Conservation (phyloP, 2,329 filamentous ascomycete genomes). For the Fusarium sp. region DNA sequence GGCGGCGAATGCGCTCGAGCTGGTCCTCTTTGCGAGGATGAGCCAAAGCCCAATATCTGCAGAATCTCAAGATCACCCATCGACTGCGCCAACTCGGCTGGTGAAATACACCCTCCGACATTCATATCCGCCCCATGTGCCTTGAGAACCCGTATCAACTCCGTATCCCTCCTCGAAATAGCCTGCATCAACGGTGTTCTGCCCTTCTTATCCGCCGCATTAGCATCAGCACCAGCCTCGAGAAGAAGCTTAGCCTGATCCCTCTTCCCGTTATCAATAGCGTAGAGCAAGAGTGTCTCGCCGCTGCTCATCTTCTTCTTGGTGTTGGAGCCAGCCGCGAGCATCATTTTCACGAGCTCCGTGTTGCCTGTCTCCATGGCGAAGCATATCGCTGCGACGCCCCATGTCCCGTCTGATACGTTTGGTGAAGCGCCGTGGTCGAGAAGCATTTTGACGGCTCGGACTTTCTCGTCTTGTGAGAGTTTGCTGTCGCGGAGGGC, state of each 20-base stretch:
- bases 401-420: slow-evolving; percentile 37
- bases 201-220: slow-evolving; percentile 44
- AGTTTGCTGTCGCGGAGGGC: slow-evolving; percentile 43
- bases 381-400: slow-evolving; percentile 35
- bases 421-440: slow-evolving; percentile 47
- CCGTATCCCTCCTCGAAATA: slow-evolving; percentile 40
- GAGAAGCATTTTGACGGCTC: slow-evolving; percentile 45
- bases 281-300: slow-evolving; percentile 46
- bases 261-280: slow-evolving; percentile 38
- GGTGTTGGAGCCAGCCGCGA: slow-evolving; percentile 42
- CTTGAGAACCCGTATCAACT: slow-evolving; percentile 43
- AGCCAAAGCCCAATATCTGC: slow-evolving; percentile 35
- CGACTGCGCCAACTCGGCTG: slow-evolving; percentile 38
- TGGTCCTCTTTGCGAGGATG: neutral
- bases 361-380: slow-evolving; percentile 40
- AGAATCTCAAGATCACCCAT: slow-evolving; percentile 41
- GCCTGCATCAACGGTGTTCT: slow-evolving; percentile 48
- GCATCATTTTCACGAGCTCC: slow-evolving; percentile 42
- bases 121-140: slow-evolving; percentile 42
- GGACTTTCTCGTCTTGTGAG: slow-evolving; percentile 37
- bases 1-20: slow-evolving; percentile 33
- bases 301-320: slow-evolving; percentile 42
- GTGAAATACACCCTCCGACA: slow-evolving; percentile 26
- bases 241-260: slow-evolving; percentile 44
- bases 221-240: slow-evolving; percentile 46